Base-by-base conservation (phyloP, 305 asterid species). In the Fraxinus platypoda region DNA sequence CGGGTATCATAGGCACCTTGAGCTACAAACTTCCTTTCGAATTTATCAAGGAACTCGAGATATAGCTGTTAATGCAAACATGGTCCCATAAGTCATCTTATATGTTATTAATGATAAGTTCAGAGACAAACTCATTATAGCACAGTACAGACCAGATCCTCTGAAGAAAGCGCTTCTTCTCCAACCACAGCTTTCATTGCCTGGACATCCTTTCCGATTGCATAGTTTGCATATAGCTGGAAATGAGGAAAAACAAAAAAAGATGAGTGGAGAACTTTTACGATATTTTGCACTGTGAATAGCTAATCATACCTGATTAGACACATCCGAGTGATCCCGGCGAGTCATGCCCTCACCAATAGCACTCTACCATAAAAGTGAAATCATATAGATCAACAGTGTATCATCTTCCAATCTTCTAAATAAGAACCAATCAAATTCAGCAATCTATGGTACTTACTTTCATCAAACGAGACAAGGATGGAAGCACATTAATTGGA, bases 341-440 rank as follows among this genome's bases (percentile, higher is more conserved):
- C 97, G 97, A 43, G 99, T 95, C 99, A 95, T 95, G 83, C 99
- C 99, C 89, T 96, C 98, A 59, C 99, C 99, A 82, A 96, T 96
- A 86, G 98, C 98, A 91, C 98, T 96, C 98, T 96, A 92, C 85
- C 87, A 66, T 76, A 90, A 74, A 25, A 78, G 21, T 78, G 57
- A 15, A 75, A 70, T 5, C 54, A 75, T 34, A 68, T 46, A 37
- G 34, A 74, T 64, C 72, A 66, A 70, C 75, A 33, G 84, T 5
- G 66, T 52, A 64, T 34, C 78, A 78, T 34, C 72, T 70, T 64
- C 7, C 31, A 37, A 35, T 76, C 26, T 68, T 12, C 38, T 8
- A 41, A 23, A 17, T 33, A 9, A 11, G 75, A 6, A 41, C 81
- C 74, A 79, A 54, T 66, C 26, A 76, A 75, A 80, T 64, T 37